These are phyloP conservation scores for Thamnidium elegans DNA, from an alignment of 192 early-diverging fungal genomes.

Conservation along the genomic window DNA sequence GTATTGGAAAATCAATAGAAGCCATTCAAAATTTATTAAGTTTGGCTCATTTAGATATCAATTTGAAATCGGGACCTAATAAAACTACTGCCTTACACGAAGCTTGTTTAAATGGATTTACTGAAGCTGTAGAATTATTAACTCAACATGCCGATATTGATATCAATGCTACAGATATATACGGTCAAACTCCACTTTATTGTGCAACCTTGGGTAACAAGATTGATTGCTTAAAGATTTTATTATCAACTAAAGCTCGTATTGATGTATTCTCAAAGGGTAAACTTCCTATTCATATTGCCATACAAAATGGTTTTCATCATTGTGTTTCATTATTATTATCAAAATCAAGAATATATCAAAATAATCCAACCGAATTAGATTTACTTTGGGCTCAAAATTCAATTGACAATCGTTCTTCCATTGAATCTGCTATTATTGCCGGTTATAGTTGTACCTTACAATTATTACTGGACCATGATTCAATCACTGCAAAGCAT, in stretches of 20 bases:
- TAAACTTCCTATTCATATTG: conserved; percentile 21
- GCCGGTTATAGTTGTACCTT: conserved; percentile 12
- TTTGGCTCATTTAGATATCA: conserved; percentile 9
- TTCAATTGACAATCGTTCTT: not conserved
- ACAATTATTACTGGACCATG: conserved; percentile 3
- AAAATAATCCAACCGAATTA: conserved; percentile 16
- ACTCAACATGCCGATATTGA: conserved; percentile 9
- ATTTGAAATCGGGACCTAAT: conserved; percentile 11
- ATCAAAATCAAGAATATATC: conserved; percentile 1
- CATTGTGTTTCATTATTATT: conserved; percentile 19
- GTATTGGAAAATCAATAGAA: conserved; percentile 10
- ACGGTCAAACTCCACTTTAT: conserved; percentile 24
- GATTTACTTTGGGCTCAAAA: conserved; percentile 3
- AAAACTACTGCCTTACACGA: conserved; percentile 17
- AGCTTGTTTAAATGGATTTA: conserved; percentile 10
- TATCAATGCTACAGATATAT: conserved; percentile 5
- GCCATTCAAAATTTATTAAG: conserved; percentile 15
- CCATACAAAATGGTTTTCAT: conserved; percentile 19
- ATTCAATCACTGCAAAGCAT: not conserved
- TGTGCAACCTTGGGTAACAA: conserved; percentile 16
- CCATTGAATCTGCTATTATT: conserved; percentile 17
- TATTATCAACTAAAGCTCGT: conserved; percentile 18
- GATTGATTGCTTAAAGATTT: not conserved
- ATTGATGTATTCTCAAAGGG: conserved; percentile 17
- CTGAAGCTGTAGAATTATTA: conserved; percentile 15